Base-by-base conservation (phyloP, 805 yeast species). In the Kuraishia molischiana region DNA sequence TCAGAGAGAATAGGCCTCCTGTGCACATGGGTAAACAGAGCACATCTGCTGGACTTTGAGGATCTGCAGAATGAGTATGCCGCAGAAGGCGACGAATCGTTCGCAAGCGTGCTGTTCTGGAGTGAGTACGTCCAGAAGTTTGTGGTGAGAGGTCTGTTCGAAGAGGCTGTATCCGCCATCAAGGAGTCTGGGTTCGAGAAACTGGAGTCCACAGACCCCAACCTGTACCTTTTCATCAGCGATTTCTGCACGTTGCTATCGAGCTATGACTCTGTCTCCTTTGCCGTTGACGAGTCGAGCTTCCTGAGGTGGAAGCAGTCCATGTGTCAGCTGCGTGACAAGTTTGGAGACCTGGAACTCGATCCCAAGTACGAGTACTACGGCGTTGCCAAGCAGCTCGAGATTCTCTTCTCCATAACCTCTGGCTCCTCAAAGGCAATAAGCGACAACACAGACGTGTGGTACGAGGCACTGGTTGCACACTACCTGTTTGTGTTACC, bases 1-100 rank as follows among this genome's bases (percentile, higher is more conserved):
- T 60, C 65, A 40, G 60, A 53, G 36, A 62, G 63, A 44, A 67
- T 77, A 22, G 61, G 62, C 35, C 50, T 65, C 29, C 54, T 77
- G 26, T 55, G 68, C 13, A 67, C 64, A 35, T 83, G 92, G 92
- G 63, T 79, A 19, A 83, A 83, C 50, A 66, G 74, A 39, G 77
- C 79, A 22, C 85, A 81, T 51, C 77, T 79, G 4, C 72, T 74
- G 45, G 89, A 89, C 1, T 74, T 69, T 41, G 62, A 63, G 15
- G 72, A 67, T 20, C 54, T 71, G 24, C 14, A 28, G 13, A 9
- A 28, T 11, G 39, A 29, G 26, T 13, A n/a, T 18, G 4, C 19
- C 5, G n/a, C 20, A 17, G 78, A 77, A 6, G 72, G 31, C 17
- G 26, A 22, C 11, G 26, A 22, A 22, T 8, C 17, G 13, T 28